Conservation (phyloP, 441 rosid species). For the Syzygium syzygioides region DNA sequence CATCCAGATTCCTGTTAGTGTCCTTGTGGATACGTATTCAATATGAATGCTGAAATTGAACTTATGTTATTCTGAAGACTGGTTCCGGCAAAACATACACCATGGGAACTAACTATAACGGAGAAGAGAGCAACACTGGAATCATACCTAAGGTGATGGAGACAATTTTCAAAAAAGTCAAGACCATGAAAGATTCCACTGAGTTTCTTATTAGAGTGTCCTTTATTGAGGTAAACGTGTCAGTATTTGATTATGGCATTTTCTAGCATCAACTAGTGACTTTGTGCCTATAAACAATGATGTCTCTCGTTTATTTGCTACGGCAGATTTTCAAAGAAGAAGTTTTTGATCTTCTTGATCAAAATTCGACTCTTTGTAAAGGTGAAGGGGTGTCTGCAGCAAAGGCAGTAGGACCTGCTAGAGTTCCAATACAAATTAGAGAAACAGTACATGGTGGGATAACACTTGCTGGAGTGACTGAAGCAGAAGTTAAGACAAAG, state of each 20-base stretch:
- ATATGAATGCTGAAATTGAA: neutral
- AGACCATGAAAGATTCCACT: constrained; percentile 32
- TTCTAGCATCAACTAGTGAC: neutral
- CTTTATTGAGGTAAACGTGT: constrained; percentile 70
- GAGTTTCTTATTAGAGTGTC: constrained; percentile 84
- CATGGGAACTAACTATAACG: constrained; percentile 89
- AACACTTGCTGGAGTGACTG: constrained; percentile 90
- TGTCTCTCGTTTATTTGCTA: neutral
- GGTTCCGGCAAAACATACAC: constrained; percentile 96
- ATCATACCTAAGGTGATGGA: constrained; percentile 91
- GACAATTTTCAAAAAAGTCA: constrained; percentile 55
- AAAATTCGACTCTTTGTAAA: constrained; percentile 41
- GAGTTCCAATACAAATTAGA: constrained; percentile 84
- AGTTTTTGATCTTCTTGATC: constrained; percentile 84
- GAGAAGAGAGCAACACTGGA: constrained; percentile 54
- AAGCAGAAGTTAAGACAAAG: constrained; percentile 81
- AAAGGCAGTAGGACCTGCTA: constrained; percentile 42
- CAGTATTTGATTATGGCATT: neutral
- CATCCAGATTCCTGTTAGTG: neutral
- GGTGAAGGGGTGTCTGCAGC: constrained; percentile 32
- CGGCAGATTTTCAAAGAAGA: constrained; percentile 93
- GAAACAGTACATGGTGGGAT: constrained; percentile 91
- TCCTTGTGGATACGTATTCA: neutral
- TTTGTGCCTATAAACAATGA: neutral
- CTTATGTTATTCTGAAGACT: constrained; percentile 34